A percentile compares a stretch with the other conserved stretches of the same genome.
Evolutionary conservation across 306 rosid genomes (phyloP).

Genomic region (Citrullus colocynthis): DNA sequence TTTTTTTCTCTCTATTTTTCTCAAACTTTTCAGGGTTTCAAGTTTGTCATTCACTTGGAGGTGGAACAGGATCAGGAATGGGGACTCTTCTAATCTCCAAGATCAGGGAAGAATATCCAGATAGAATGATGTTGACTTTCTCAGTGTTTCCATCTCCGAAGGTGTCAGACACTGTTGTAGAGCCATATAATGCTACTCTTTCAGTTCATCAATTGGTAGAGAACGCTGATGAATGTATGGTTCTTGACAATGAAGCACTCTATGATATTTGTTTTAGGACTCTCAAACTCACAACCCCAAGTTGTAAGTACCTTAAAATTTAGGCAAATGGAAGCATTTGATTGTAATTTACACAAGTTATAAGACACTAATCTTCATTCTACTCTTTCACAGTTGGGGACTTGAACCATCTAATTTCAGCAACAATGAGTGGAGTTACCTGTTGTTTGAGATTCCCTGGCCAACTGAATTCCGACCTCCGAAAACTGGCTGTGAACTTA

Average conservation of each 20-base stretch:
- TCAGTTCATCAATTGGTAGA: conserved; percentile 68
- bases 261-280: conserved; percentile 1
- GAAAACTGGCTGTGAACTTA: conserved; percentile 69
- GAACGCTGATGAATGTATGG: conserved; percentile 9
- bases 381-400: conserved; percentile 48
- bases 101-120: conserved; percentile 66
- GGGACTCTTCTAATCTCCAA: conserved; percentile 77
- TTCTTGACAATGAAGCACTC: conserved; percentile 7
- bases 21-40: conserved; percentile 37
- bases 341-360: not conserved
- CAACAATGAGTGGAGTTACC: conserved; percentile 83
- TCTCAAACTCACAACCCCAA: conserved; percentile 10
- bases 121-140: conserved; percentile 61
- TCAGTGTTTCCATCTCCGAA: conserved; percentile 64
- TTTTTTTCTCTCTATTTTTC: not conserved
- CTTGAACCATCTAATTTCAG: conserved; percentile 66
- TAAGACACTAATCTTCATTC: not conserved
- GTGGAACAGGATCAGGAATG: conserved; percentile 91
- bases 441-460: conserved; percentile 76
- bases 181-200: conserved; percentile 71
- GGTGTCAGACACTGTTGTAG: conserved; percentile 71
- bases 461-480: conserved; percentile 59
- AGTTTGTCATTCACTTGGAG: conserved; percentile 75
- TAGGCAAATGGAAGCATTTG: not conserved
- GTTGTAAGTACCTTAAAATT: not conserved